Conservation (phyloP, 306 rosid genomes). For the Senna tora region DNA sequence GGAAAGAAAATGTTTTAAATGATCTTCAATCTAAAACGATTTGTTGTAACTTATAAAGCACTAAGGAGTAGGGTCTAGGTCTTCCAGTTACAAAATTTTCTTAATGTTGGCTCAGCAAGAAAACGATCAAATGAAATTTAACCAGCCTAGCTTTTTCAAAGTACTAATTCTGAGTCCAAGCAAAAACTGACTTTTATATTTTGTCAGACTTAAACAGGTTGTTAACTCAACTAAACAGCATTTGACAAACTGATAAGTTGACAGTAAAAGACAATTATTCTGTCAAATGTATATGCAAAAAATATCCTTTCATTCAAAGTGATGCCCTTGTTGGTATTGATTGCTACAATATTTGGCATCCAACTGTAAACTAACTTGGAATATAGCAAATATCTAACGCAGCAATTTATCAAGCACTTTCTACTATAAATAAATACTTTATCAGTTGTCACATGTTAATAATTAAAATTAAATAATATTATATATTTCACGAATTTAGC, state of each 20-base stretch:
- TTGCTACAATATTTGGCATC: neutral
- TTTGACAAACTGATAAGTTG: neutral
- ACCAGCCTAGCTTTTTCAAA: neutral
- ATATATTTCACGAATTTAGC: neutral
- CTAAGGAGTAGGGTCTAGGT: neutral
- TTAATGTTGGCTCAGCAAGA: neutral
- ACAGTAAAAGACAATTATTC: conserved; percentile 16
- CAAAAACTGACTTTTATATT: neutral
- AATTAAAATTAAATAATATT: neutral
- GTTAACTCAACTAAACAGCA: conserved; percentile 20
- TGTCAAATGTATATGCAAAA: neutral
- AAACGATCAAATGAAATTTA: conserved; percentile 1
- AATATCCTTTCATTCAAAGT: neutral
- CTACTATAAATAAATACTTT: neutral
- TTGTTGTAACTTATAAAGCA: neutral
- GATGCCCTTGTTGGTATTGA: neutral
- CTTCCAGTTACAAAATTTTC: neutral
- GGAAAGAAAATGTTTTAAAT: neutral
- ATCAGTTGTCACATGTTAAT: neutral
- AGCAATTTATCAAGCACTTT: neutral
- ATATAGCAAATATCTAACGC: neutral
- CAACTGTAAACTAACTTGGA: neutral
- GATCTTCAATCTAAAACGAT: neutral
- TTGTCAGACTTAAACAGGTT: conserved; percentile 11
- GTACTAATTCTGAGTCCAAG: neutral